Percentiles rank a stretch among this genome's conserved stretches.
phyloP scores from a whole-genome alignment of 2,329 filamentous ascomycete genomes.

The Stagonosporopsis cucurbitacearum region DNA sequence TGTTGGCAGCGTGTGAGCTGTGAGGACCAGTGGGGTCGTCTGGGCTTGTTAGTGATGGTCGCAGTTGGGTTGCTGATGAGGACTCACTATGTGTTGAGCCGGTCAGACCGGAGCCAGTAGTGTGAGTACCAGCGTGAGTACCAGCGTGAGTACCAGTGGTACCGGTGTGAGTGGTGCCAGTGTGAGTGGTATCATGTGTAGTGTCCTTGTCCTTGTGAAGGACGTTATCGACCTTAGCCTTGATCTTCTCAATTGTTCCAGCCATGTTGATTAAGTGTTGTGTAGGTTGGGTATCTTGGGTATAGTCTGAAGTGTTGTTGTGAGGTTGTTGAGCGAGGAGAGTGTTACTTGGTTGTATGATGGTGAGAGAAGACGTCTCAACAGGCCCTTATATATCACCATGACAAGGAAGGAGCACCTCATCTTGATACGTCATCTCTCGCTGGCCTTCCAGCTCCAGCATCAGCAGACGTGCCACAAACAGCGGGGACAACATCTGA shows the following conservation, averaged over 20 bases:
- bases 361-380: conserved; percentile 5
- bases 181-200: conserved; percentile 21
- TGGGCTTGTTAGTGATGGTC: conserved; percentile 14
- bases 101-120: conserved; percentile 14
- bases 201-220: conserved; percentile 46
- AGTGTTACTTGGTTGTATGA: conserved; percentile 19
- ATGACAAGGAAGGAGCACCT: conserved; percentile 17
- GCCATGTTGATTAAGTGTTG: conserved; percentile 30
- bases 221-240: conserved; percentile 48
- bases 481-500: conserved; percentile 13
- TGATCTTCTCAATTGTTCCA: conserved; percentile 46
- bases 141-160: conserved; percentile 16
- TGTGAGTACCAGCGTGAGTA: conserved; percentile 11
- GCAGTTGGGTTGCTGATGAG: too few relatives aligned
- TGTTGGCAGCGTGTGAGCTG: conserved; percentile 35
- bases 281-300: conserved; percentile 10
- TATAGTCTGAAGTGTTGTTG: conserved; percentile 5
- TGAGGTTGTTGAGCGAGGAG: conserved; percentile 9
- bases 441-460: conserved; percentile 4
- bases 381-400: conserved; percentile 26
- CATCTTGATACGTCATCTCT: conserved; percentile 31
- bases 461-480: conserved; percentile 30
- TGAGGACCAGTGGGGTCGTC: conserved; percentile 44
- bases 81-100: conserved; percentile 27
- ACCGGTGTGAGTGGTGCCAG: conserved; percentile 16